These are phyloP conservation scores for Scedosporium apiospermum DNA, from an alignment of 2,329 filamentous ascomycete species.

Conservation along the genomic window DNA sequence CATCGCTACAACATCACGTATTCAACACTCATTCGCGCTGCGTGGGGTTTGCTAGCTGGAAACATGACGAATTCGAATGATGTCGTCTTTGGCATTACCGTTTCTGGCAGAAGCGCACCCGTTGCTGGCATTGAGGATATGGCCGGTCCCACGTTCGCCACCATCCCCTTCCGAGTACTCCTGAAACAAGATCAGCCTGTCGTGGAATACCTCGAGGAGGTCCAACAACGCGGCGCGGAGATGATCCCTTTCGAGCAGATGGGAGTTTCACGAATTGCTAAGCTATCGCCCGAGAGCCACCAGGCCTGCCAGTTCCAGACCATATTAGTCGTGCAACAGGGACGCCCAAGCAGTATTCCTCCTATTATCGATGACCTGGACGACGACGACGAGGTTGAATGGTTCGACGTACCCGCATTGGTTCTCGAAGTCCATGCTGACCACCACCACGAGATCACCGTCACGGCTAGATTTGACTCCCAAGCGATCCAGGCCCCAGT, in stretches of 20 bases:
- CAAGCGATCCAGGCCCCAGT: no score
- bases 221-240: conserved; percentile 12
- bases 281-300: conserved; percentile 10
- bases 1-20: conserved; percentile 6
- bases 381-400: conserved; percentile 11
- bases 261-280: conserved; percentile 13
- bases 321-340: conserved; percentile 16
- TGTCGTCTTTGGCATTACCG: conserved; percentile 17
- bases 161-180: conserved; percentile 17
- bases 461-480: no score
- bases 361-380: no score
- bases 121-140: conserved; percentile 17
- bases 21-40: conserved; percentile 14
- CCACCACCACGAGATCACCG: no score
- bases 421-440: neutral
- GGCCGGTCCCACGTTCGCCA: conserved; percentile 20
- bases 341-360: no score
- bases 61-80: conserved; percentile 8
- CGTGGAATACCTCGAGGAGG: conserved; percentile 11
- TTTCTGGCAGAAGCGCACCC: conserved; percentile 18
- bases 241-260: conserved; percentile 14
- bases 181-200: conserved; percentile 8
- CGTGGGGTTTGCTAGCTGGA: conserved; percentile 16
- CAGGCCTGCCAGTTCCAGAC: conserved; percentile 17
- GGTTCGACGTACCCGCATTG: neutral